These are phyloP conservation scores for Lichina pygmaea DNA, from an alignment of 495 filamentous ascomycete genomes.

Conservation along the genomic window DNA sequence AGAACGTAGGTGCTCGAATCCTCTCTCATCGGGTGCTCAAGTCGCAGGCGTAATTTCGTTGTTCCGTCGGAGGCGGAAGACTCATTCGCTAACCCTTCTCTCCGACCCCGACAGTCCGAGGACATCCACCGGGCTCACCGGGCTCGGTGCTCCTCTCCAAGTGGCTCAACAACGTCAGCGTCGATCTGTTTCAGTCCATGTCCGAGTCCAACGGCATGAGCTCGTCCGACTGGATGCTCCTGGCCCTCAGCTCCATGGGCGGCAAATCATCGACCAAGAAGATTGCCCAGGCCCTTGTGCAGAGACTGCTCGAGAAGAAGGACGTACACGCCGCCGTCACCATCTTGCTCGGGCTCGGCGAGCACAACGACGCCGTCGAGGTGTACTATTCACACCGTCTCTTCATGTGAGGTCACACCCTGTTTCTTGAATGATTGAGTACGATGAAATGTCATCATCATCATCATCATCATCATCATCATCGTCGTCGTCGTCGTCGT, in stretches of 20 bases:
- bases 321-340: conserved; percentile 82
- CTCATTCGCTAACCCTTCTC: neutral
- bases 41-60: conserved; percentile 1
- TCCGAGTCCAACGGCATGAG: conserved; percentile 56
- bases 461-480: no score
- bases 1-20: conserved; percentile 28
- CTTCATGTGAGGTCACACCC: conserved; percentile 53
- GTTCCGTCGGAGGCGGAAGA: neutral
- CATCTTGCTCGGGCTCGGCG: conserved; percentile 73
- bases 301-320: conserved; percentile 65
- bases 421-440: no score
- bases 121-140: conserved; percentile 43
- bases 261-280: conserved; percentile 61
- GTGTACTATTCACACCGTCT: conserved; percentile 80
- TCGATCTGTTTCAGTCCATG: conserved; percentile 54
- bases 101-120: conserved; percentile 19
- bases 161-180: conserved; percentile 73
- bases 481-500: no score
- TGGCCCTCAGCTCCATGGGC: conserved; percentile 71
- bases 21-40: neutral
- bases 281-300: conserved; percentile 75
- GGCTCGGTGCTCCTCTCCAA: conserved; percentile 58
- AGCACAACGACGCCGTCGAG: conserved; percentile 84
- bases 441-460: no score
- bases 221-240: conserved; percentile 85